Evolutionary conservation across 192 early-diverging fungal species (phyloP), one percentile per base, ranked within the genome.

Genomic region (Phlyctochytrium arcticum): DNA sequence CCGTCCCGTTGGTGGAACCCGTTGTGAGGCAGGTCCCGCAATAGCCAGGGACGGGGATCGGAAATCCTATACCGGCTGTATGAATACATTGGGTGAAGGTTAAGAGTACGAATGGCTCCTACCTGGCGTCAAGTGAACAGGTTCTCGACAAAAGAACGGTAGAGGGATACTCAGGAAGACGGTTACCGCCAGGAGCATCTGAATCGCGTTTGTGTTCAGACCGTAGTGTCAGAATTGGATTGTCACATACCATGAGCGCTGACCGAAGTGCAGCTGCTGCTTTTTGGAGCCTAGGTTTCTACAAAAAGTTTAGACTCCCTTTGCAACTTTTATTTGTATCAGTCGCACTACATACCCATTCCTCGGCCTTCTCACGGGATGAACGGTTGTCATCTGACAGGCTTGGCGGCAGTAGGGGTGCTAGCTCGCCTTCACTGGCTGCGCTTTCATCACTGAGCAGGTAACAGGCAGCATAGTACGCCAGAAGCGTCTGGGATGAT

Each of bases 151-250:
- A 8, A 50, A 27, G 39, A 54, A 64, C 10, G 62, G 62, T 5
- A 54, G 7, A 17, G 62, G 62, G 7, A 64, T 21, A 48, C 49
- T 51, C 12, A 33, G 31, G 37, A 64, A 54, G 54, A 66, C 35
- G 3, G 44, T 46, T 29, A 54, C 64, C 24, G 54, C 64, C 6
- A 66, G 31, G 23, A 66, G 64, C 64, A 66, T 66, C 64, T 66
- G 35, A 4, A 32, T 35, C 8, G 6, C 12, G 59, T 48, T 15
- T 32, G 30, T 53, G 17, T 21, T 63, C 10, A 15, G 48, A 21
- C 33, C 48, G 5, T 23, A 42, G 8, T n/a, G 15, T 17, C 30
- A 27, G 4, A 46, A 17, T 7, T 27, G 8, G 1, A 60, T 9
- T 19, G 33, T 15, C 29, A 51, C 5, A 10, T 66, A 57, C 54